Evolutionary conservation across 352 stramenopile genomes (phyloP), one percentile per base, ranked within the genome.

Genomic region (Blastocystis sp.): DNA sequence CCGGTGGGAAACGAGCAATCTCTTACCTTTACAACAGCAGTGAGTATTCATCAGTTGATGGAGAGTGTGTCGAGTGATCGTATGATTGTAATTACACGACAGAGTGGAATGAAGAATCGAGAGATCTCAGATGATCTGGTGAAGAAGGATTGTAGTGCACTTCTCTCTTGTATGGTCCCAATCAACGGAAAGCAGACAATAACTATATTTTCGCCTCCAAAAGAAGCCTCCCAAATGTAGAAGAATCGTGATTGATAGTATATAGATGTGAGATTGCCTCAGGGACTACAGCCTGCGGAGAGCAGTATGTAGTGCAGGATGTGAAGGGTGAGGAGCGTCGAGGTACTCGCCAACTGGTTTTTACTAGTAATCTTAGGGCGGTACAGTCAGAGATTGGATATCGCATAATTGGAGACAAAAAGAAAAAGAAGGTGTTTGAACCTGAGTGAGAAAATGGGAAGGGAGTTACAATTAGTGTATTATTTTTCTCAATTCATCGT

Each of bases 401-500:
- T 44, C 70, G 37, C 22, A n/a, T 81, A 15, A 17, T 51, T 13
- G 70, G 70, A 59, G 24, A 27, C 19, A 81, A 81, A 40, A 81
- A 81, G 42, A 81, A 60, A 27, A 60, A 56, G 42, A 59, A 60
- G 37, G 42, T 81, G 5, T 81, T 81, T 54, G 70, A 81, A 22
- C 42, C 15, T 27, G 22, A n/a, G 30, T 62, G 22, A 58, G 13
- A 13, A 13, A n/a, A 48, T 48, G 40, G 9, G 5, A 33, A 7
- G 56, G 13, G 56, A 62, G 3, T 62, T 62, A 13, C 13, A 58
- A 22, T 22, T 58, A 58, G 17, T 11, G 19, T 17, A 17, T 51
- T 81, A 24, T 48, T 27, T 24, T 81, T 81, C 27, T 81, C 70
- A 17, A 81, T 81, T n/a, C 70, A 81, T 64, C 70, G 24, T 3